phyloP scores from a whole-genome alignment of 371 early-diverging fungal species.

The Apophysomyces variabilis region DNA sequence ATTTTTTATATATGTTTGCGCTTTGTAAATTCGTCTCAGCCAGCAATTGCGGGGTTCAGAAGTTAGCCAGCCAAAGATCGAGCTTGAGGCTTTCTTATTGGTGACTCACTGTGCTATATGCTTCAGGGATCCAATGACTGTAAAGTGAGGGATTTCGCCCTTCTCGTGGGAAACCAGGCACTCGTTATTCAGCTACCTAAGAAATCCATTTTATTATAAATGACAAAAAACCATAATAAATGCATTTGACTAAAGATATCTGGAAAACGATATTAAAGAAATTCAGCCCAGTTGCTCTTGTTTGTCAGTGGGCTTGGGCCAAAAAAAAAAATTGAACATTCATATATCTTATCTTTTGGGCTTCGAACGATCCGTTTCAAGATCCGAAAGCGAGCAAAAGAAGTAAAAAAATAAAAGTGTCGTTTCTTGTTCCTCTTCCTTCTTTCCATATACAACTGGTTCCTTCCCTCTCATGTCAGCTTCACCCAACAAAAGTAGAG shows the following conservation, averaged over 20 bases:
- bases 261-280: too few relatives aligned
- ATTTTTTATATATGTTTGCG: too few relatives aligned
- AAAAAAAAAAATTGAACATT: too few relatives aligned
- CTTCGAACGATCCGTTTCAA: neutral
- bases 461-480: neutral
- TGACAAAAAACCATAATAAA: too few relatives aligned
- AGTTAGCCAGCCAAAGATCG: neutral
- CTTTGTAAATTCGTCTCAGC: too few relatives aligned
- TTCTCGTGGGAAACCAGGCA: neutral
- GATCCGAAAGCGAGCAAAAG: neutral
- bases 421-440: neutral
- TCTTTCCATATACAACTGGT: neutral
- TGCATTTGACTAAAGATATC: too few relatives aligned
- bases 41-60: too few relatives aligned
- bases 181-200: neutral
- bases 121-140: slow-evolving; percentile 3
- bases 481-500: slow-evolving; percentile 27
- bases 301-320: too few relatives aligned
- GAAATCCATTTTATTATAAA: too few relatives aligned
- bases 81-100: neutral
- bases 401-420: neutral
- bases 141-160: slow-evolving; percentile 2
- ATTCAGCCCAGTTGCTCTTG: too few relatives aligned
- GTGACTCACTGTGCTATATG: too few relatives aligned
- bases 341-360: too few relatives aligned